phyloP scores from a whole-genome alignment of 2,329 filamentous ascomycete species.

The Calonectria pteridis region DNA sequence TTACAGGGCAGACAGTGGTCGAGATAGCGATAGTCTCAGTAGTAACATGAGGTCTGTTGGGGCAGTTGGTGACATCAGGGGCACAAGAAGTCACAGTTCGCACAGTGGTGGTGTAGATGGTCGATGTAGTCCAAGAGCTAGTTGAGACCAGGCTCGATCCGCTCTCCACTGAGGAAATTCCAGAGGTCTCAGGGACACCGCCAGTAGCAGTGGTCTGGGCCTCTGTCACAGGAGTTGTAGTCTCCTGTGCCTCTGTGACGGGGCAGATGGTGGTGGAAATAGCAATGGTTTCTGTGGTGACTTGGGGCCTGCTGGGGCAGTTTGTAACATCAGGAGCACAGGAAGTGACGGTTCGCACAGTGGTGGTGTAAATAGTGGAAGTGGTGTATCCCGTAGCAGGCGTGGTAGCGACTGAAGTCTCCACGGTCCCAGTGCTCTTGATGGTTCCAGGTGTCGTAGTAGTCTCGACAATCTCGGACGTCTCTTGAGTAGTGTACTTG shows the following conservation, averaged over 20 bases:
- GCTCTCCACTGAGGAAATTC: no score
- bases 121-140: background rate
- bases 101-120: background rate
- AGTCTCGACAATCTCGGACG: background rate
- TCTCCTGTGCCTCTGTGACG: background rate
- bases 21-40: constrained; percentile 1
- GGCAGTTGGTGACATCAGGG: background rate
- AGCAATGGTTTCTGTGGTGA: background rate
- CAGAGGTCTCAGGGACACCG: no score
- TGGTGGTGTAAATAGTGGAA: background rate
- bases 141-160: background rate
- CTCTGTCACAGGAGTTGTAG: no score
- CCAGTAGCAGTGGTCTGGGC: no score
- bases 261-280: background rate
- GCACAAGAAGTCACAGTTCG: background rate
- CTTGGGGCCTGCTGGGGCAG: background rate
- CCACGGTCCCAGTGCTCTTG: background rate
- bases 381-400: background rate
- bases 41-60: background rate
- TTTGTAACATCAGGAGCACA: background rate
- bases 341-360: background rate
- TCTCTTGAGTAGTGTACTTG: background rate
- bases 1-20: background rate
- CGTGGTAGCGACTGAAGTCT: background rate
- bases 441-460: background rate